Base-by-base conservation (phyloP, 192 early-diverging fungal species). In the Anaeromyces robustus region DNA sequence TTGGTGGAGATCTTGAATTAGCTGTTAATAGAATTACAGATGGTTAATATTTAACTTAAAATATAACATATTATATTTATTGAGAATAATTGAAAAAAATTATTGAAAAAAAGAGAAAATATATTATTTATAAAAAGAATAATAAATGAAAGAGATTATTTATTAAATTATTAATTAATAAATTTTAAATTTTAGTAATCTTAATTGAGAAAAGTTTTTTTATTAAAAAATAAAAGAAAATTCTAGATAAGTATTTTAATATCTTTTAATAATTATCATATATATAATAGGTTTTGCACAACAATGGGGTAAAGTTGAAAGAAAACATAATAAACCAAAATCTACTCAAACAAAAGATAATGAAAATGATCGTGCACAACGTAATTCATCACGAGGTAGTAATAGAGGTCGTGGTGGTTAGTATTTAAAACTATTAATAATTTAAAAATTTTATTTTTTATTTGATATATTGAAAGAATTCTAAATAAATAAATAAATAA, bases 291-390 rank as follows among this genome's bases (percentile, higher is more conserved):
- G 95, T 79, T 90, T 90, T 83, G 91, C 90, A 28, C 86, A 86
- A 78, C 92, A 95, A 83, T 97, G 95, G 94, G 93, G 93, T 31
- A 92, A 96, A 85, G 95, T 96, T 83, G 94, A 94, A 86, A 92
- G 90, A 85, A 87, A 86, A 77, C 91, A 93, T 79, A 82, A 85
- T 81, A 92, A 92, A 82, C 87, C 88, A 83, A 88, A 90, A 84
- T 82, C 84, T 31, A 78, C 83, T 85, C 86, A 84, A 81, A 87
- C 91, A 90, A 83, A 87, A 82, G 84, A 87, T 78, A 77, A 87
- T 81, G 83, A 87, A 83, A 77, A 89, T 85, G 68, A 86, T 77
- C 86, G 88, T 79, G 85, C 83, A 78, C 90, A 90, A 32, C 91
- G 90, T 59, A 89, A 88, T 78, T 85, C 85, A 30, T 85, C 87